Evolutionary conservation across 176 grass and related monocot genomes (phyloP).

Genomic region (Sorghum bicolor): Sorghum_bicolor_NCBIv3 NC_012870.2:67386001-67386500

Average conservation of each 20-base stretch:
- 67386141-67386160: not conserved
- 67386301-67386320: not conserved
- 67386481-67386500: not conserved
- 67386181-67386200: not conserved
- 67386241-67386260: not conserved
- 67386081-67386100: conserved; percentile 15
- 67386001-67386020: not conserved
- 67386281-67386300: not conserved
- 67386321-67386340: not conserved
- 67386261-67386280: conserved; percentile 5
- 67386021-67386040: not conserved
- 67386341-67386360: not conserved
- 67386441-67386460: not conserved
- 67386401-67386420: too few species aligned
- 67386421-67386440: not conserved
- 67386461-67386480: conserved; percentile 7
- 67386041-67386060: not conserved
- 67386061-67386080: not conserved
- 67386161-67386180: not conserved
- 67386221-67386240: not conserved
- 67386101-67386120: not conserved
- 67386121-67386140: not conserved
- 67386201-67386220: not conserved
- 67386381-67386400: not conserved
- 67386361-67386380: not conserved